A percentile compares a stretch with the other conserved stretches of the same genome.
These are phyloP conservation scores for Paracorniculantispora psalliotae DNA, from an alignment of 2,329 filamentous ascomycete species.

Conservation along the genomic window DNA sequence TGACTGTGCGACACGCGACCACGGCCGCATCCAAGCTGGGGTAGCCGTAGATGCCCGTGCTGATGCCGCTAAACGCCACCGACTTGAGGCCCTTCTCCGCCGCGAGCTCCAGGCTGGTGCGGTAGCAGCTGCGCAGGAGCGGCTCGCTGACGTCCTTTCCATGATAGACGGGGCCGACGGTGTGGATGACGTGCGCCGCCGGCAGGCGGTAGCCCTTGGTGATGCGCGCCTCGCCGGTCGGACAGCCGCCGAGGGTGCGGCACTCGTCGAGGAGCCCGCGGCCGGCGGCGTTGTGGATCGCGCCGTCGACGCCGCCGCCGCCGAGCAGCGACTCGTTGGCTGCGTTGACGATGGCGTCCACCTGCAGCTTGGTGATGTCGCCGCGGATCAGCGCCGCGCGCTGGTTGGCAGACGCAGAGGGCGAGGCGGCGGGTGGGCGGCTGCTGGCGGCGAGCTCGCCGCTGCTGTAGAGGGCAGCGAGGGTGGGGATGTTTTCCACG, in stretches of 20 bases:
- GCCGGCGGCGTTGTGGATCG: constrained; percentile 83
- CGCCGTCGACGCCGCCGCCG: constrained; percentile 85
- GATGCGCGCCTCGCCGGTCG: constrained; percentile 75
- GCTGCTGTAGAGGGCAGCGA: constrained; percentile 62
- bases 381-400: constrained; percentile 65
- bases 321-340: constrained; percentile 75
- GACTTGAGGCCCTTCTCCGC: constrained; percentile 60
- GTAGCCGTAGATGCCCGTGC: constrained; percentile 88
- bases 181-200: constrained; percentile 76
- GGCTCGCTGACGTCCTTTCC: constrained; percentile 36
- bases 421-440: constrained; percentile 31
- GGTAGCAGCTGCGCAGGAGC: constrained; percentile 62
- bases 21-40: constrained; percentile 67
- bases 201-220: constrained; percentile 74
- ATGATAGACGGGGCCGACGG: constrained; percentile 78
- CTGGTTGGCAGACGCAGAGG: constrained; percentile 52
- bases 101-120: constrained; percentile 65
- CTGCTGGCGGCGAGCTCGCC: constrained; percentile 19
- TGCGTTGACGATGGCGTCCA: constrained; percentile 89
- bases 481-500: constrained; percentile 54
- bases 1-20: constrained; percentile 60
- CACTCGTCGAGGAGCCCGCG: constrained; percentile 65
- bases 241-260: constrained; percentile 63
- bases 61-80: constrained; percentile 79
- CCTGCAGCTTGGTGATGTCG: constrained; percentile 75